Evolutionary conservation across 768 basidiomycete species (phyloP).

Genomic region (Leccinum truebloodii): DNA sequence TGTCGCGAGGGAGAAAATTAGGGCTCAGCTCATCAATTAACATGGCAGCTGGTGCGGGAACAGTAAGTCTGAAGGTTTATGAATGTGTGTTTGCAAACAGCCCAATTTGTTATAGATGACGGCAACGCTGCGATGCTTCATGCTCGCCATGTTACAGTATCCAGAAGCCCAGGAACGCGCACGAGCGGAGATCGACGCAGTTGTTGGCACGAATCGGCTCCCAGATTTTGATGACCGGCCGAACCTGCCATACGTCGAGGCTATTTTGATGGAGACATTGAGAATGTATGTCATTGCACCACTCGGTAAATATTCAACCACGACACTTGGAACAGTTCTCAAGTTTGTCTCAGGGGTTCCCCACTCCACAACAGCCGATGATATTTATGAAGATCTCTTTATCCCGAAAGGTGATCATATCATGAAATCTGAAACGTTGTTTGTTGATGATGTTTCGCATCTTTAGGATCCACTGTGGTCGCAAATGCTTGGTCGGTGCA

Average conservation of each 20-base stretch:
- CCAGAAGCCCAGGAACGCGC: slow-evolving; percentile 35
- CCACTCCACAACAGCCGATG: slow-evolving; percentile 20
- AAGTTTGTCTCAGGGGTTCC: slow-evolving; percentile 16
- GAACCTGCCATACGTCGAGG: slow-evolving; percentile 33
- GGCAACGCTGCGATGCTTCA: slow-evolving; percentile 24
- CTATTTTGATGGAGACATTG: slow-evolving; percentile 32
- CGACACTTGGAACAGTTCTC: slow-evolving; percentile 1
- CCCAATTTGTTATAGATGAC: slow-evolving; percentile 6
- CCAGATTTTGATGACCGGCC: slow-evolving; percentile 29
- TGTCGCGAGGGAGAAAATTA: neutral
- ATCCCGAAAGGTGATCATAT: slow-evolving; percentile 24
- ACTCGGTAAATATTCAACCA: slow-evolving; percentile 18
- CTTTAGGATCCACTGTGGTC: slow-evolving; percentile 20
- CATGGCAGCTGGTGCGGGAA: neutral
- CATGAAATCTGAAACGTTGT: neutral
- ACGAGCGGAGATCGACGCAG: slow-evolving; percentile 30
- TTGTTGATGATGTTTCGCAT: neutral
- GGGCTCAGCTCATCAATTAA: neutral
- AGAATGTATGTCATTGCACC: slow-evolving; percentile 32
- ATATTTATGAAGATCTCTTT: slow-evolving; percentile 20
- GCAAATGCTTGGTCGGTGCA: slow-evolving; percentile 23
- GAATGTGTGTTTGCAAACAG: neutral
- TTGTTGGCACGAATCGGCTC: slow-evolving; percentile 31
- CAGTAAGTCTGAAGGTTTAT: neutral
- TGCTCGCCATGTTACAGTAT: slow-evolving; percentile 34